Evolutionary conservation across 2,329 filamentous ascomycete genomes (phyloP).

Genomic region (Thielaviopsis ethacetica): DNA sequence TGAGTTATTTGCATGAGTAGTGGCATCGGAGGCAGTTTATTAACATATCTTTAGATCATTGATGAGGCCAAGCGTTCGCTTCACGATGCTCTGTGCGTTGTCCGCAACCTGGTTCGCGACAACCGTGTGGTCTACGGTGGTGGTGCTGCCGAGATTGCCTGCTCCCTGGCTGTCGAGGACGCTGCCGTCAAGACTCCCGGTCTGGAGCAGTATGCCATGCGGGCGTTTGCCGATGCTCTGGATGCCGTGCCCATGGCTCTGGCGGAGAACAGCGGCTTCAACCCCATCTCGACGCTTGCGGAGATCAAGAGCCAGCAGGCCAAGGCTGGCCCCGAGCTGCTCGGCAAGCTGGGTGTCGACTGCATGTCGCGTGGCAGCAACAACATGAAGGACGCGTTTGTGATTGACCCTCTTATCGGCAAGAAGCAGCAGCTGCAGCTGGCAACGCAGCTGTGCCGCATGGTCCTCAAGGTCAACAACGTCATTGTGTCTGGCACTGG

Average conservation of each 20-base stretch:
- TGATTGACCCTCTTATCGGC: constrained; percentile 94
- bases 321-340: constrained; percentile 40
- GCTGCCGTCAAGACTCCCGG: constrained; percentile 87
- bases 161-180: constrained; percentile 89
- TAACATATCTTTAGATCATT: constrained; percentile 54
- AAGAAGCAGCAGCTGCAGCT: constrained; percentile 95
- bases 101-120: constrained; percentile 87
- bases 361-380: constrained; percentile 94
- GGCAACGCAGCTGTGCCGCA: constrained; percentile 91
- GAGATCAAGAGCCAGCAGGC: constrained; percentile 93
- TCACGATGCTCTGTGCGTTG: constrained; percentile 93
- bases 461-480: constrained; percentile 96
- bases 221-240: constrained; percentile 87
- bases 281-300: constrained; percentile 87
- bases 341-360: constrained; percentile 71
- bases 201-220: constrained; percentile 98
- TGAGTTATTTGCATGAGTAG: constrained; percentile 26
- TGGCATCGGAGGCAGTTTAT: neutral
- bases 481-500: constrained; percentile 82
- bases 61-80: constrained; percentile 96
- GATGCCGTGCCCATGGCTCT: constrained; percentile 90
- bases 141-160: constrained; percentile 92
- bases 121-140: constrained; percentile 97
- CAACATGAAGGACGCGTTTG: constrained; percentile 95
- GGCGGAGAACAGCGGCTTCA: constrained; percentile 91